phyloP scores from a whole-genome alignment of 176 grass and related monocot species.

The Lolium perenne region DNA sequence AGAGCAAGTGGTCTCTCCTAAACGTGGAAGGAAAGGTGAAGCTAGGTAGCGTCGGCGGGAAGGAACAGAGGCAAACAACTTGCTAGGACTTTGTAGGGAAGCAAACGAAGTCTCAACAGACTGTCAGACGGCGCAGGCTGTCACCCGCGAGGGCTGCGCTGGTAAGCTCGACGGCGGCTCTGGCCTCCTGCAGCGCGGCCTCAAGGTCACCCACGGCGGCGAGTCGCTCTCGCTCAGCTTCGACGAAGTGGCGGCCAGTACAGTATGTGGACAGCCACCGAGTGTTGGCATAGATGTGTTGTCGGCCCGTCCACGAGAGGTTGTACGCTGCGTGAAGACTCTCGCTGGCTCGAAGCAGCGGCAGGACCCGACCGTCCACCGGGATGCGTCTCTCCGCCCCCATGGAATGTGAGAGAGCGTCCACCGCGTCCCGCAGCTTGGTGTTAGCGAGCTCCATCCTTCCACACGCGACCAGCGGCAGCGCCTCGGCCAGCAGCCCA shows the following conservation, averaged over 20 bases:
- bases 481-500: neutral
- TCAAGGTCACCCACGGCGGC: too few relatives aligned
- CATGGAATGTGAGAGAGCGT: neutral
- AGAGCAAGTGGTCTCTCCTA: too few relatives aligned
- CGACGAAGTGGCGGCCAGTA: neutral
- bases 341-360: neutral
- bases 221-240: too few relatives aligned
- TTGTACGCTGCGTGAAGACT: neutral
- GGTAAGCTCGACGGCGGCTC: too few relatives aligned
- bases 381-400: neutral
- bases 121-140: slow-evolving; percentile 14
- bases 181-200: too few relatives aligned
- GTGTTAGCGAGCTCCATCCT: neutral
- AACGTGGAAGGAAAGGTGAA: too few relatives aligned
- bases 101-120: too few relatives aligned
- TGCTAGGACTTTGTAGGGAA: too few relatives aligned
- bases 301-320: neutral
- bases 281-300: neutral
- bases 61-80: too few relatives aligned
- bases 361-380: neutral
- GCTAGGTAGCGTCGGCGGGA: too few relatives aligned
- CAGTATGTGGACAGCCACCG: neutral
- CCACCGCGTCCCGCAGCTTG: neutral
- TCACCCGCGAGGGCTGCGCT: too few relatives aligned
- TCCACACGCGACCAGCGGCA: neutral